These are phyloP conservation scores for Alternaria gaisen DNA, from an alignment of 2,329 filamentous ascomycete genomes.

Conservation along the genomic window DNA sequence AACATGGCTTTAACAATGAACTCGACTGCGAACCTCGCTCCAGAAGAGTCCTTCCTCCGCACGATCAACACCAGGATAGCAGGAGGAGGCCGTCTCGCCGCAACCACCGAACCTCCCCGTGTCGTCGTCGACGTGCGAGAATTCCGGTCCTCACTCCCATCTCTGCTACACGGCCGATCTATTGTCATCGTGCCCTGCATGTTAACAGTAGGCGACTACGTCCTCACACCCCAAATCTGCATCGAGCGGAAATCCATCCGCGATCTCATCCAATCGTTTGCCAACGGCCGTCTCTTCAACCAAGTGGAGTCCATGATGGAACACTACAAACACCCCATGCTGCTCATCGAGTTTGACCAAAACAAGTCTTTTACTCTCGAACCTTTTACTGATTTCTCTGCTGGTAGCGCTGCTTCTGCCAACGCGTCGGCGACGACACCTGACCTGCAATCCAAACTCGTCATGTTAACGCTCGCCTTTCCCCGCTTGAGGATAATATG, in stretches of 20 bases:
- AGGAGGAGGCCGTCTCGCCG: constrained; percentile 83
- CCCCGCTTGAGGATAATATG: constrained; percentile 90
- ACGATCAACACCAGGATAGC: constrained; percentile 97
- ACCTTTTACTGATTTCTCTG: constrained; percentile 58
- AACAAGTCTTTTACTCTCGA: constrained; percentile 96
- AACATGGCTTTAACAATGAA: constrained; percentile 89
- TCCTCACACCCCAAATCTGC: constrained; percentile 89
- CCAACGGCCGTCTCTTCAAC: constrained; percentile 88
- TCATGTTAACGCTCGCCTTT: constrained; percentile 90
- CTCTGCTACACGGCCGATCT: constrained; percentile 85
- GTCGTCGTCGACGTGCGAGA: constrained; percentile 96
- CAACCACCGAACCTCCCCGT: constrained; percentile 85
- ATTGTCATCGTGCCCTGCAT: constrained; percentile 93
- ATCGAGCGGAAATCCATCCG: constrained; percentile 93
- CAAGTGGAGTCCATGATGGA: constrained; percentile 95
- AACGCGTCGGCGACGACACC: constrained; percentile 66
- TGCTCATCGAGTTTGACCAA: constrained; percentile 97
- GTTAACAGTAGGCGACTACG: constrained; percentile 95
- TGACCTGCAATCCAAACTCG: constrained; percentile 90
- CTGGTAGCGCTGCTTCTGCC: constrained; percentile 8
- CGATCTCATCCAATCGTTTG: constrained; percentile 90
- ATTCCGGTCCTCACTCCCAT: constrained; percentile 91
- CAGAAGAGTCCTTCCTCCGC: constrained; percentile 89
- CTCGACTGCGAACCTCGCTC: constrained; percentile 72
- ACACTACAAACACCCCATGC: constrained; percentile 87